Evolutionary conservation across 2,329 filamentous ascomycete species (phyloP).

Genomic region (Colletotrichum aenigma): DNA sequence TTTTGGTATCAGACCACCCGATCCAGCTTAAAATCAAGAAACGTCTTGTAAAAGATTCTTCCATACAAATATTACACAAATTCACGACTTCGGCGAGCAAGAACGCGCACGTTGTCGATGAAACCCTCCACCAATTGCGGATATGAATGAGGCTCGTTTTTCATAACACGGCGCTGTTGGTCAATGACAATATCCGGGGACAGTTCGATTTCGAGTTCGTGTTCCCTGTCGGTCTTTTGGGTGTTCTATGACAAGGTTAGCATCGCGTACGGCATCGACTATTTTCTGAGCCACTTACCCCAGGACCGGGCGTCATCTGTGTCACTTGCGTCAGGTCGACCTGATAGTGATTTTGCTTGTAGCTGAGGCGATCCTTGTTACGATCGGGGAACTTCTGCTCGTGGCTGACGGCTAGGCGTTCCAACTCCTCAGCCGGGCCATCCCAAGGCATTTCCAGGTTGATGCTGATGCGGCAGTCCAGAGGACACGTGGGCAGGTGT

Average conservation of each 20-base stretch:
- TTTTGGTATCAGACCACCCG: conserved; percentile 19
- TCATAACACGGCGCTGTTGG: conserved; percentile 64
- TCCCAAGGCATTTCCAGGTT: conserved; percentile 93
- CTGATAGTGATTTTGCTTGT: conserved; percentile 85
- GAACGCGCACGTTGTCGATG: conserved; percentile 72
- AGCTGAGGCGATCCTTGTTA: conserved; percentile 89
- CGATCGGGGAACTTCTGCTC: conserved; percentile 61
- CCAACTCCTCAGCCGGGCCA: conserved; percentile 65
- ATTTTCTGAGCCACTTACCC: conserved; percentile 33
- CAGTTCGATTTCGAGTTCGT: conserved; percentile 83
- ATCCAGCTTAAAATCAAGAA: background rate
- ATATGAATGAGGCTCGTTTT: conserved; percentile 62
- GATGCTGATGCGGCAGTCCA: conserved; percentile 93
- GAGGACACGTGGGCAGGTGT: conserved; percentile 74
- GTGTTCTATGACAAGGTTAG: conserved; percentile 35
- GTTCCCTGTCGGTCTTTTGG: conserved; percentile 63
- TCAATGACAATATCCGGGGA: conserved; percentile 66
- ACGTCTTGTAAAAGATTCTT: background rate
- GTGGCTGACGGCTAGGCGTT: conserved; percentile 39
- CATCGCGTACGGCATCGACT: conserved; percentile 1
- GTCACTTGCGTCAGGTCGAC: conserved; percentile 93
- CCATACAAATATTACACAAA: conserved; percentile 23
- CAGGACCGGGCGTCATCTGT: conserved; percentile 39
- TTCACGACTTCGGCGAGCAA: conserved; percentile 51
- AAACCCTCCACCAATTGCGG: conserved; percentile 73